phyloP scores from a whole-genome alignment of 2,329 filamentous ascomycete species.

The Stemphylium lycopersici region DNA sequence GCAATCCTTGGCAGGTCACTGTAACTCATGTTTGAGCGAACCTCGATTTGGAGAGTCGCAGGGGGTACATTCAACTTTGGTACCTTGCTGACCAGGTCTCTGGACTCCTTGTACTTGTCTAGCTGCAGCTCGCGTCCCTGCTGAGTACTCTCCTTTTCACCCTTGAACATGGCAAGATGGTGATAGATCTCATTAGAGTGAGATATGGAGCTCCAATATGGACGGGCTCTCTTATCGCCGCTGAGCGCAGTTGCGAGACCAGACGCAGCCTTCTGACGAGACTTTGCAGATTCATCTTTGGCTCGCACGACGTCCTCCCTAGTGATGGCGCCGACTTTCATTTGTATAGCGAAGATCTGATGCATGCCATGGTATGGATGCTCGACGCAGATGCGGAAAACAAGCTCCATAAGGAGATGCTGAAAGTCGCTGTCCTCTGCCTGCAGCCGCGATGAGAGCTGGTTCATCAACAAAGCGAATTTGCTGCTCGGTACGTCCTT shows the following conservation, averaged over 20 bases:
- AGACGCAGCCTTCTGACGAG: constrained; percentile 75
- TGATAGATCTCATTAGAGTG: constrained; percentile 72
- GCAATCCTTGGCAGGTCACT: constrained; percentile 74
- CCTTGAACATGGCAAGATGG: constrained; percentile 68
- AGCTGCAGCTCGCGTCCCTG: constrained; percentile 68
- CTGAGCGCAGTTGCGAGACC: constrained; percentile 68
- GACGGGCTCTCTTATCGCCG: constrained; percentile 56
- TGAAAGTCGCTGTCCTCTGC: constrained; percentile 76
- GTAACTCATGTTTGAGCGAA: constrained; percentile 78
- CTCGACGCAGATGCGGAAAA: constrained; percentile 84
- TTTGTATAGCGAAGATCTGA: constrained; percentile 77
- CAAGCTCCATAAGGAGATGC: constrained; percentile 71
- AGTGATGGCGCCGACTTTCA: constrained; percentile 62
- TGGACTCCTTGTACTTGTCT: constrained; percentile 68
- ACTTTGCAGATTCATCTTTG: constrained; percentile 76
- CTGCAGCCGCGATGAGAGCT: constrained; percentile 90
- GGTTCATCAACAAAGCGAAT: constrained; percentile 92
- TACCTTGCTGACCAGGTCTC: constrained; percentile 67
- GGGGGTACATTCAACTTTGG: constrained; percentile 76
- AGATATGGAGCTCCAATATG: constrained; percentile 74
- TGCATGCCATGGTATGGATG: constrained; percentile 98
- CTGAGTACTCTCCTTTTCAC: constrained; percentile 67
- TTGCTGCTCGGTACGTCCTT: constrained; percentile 83
- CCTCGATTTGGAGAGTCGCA: constrained; percentile 82
- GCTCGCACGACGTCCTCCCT: constrained; percentile 55